Base-by-base conservation (phyloP, 2,329 filamentous ascomycete species). In the Fusarium robinianum region DNA sequence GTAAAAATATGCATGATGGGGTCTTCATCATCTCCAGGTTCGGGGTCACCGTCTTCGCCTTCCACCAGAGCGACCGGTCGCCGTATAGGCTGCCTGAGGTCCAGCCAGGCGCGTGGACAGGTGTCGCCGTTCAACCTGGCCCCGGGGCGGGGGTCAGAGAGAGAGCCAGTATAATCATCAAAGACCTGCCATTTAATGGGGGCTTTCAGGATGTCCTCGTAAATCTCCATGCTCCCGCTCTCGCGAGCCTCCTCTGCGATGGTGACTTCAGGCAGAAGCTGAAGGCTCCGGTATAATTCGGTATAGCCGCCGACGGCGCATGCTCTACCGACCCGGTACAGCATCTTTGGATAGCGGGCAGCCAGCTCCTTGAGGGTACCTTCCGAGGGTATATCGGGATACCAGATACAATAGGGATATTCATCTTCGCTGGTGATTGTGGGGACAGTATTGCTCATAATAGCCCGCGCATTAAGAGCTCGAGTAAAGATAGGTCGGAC, bases 241-340 rank as follows among this genome's bases (percentile, higher is more conserved):
- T 71, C 66, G 5, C 65, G 57, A 6, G 70, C 69, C 46, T 73
- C 71, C 38, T 72, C 71, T 1, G 70, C 69, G 18, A 73, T 64
- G 22, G 62, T 58, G 5, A 65, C 59, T 21, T 73, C 70, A 2
- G 71, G 69, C 2, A 72, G 55, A 6, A 70, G 41, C 33, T 67
- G 49, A 3, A 72, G 62, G 38, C 71, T 66, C 1, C 48, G 21
- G 41, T 68, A 72, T 2, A 74, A 57, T 6, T 57, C 47, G 5
- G 35, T 41, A 29, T 71, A 71, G 2, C 68, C 67, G 2, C 63
- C 72, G 1, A 63, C 67, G 6, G 71, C 71, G 48, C 70, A 73
- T 0, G 70, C 66, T 3, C 70, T 62, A 5, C 63, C 69, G 11
- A 71, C 63, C 9, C 71, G 62, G 41, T 73, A 73, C 4, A 47